phyloP scores from a whole-genome alignment of 257 asterid genomes.

The Nicotiana knightiana region DNA sequence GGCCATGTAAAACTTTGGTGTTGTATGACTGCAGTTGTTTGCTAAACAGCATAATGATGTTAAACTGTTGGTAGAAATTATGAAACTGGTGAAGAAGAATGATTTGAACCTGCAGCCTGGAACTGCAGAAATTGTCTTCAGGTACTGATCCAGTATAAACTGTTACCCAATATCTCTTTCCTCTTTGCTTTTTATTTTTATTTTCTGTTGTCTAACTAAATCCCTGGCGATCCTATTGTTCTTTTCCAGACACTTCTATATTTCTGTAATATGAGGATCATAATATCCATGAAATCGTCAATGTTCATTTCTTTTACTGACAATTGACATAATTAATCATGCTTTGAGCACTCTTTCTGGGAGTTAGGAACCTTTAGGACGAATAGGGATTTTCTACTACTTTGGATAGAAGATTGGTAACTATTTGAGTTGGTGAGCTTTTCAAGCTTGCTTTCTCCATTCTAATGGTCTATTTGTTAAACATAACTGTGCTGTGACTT shows the following conservation, averaged over 20 bases:
- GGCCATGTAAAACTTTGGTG: not conserved
- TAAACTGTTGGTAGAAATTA: constrained; percentile 58
- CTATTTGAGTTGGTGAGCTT: not conserved
- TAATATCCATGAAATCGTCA: not conserved
- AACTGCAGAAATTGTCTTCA: constrained; percentile 76
- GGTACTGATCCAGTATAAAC: constrained; percentile 24
- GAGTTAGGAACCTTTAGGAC: not conserved
- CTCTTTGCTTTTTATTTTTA: not conserved
- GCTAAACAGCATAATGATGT: constrained; percentile 73
- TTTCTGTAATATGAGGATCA: not conserved
- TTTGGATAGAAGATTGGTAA: not conserved
- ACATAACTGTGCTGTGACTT: not conserved
- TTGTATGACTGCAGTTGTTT: constrained; percentile 56
- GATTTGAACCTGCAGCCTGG: constrained; percentile 75
- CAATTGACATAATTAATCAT: not conserved
- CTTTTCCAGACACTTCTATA: not conserved
- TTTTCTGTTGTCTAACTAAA: not conserved
- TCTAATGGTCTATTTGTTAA: not conserved
- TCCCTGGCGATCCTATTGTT: not conserved
- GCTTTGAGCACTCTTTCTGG: not conserved
- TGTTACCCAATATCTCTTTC: not conserved
- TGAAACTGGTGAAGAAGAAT: constrained; percentile 64
- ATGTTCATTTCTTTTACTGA: not conserved
- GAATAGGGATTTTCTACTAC: not conserved
- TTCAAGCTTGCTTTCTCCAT: not conserved